phyloP scores from a whole-genome alignment of 805 yeast genomes.

The Yarrowia deformans region DNA sequence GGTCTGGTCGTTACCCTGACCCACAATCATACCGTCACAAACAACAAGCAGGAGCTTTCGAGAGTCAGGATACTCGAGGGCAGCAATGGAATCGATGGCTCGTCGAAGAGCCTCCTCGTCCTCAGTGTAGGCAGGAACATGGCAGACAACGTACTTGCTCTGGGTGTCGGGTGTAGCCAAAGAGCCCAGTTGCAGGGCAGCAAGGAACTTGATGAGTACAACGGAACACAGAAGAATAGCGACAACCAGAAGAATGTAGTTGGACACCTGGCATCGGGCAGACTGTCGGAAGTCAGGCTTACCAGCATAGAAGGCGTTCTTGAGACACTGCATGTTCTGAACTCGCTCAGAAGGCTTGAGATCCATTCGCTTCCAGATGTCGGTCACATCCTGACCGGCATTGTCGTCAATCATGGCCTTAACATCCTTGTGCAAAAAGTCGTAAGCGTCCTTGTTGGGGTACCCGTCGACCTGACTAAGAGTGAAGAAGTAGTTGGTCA shows the following conservation, averaged over 20 bases:
- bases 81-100: conserved; percentile 67
- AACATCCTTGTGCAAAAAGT: conserved; percentile 49
- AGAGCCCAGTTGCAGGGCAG: conserved; percentile 53
- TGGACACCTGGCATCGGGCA: conserved; percentile 52
- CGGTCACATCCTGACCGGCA: conserved; percentile 52
- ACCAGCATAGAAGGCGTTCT: conserved; percentile 53
- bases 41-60: conserved; percentile 62
- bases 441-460: conserved; percentile 45
- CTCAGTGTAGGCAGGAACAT: conserved; percentile 68
- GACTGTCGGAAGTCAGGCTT: conserved; percentile 53
- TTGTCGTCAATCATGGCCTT: conserved; percentile 49
- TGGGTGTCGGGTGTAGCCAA: conserved; percentile 51
- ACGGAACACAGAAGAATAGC: conserved; percentile 52
- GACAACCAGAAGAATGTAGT: conserved; percentile 53
- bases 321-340: conserved; percentile 50
- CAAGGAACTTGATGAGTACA: conserved; percentile 52
- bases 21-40: conserved; percentile 69
- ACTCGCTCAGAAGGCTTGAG: conserved; percentile 45
- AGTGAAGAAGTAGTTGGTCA: conserved; percentile 53
- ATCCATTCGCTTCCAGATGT: conserved; percentile 45
- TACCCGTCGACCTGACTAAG: conserved; percentile 49
- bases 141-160: conserved; percentile 53
- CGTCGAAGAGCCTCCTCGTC: conserved; percentile 63
- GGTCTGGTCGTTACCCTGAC: conserved; percentile 65
- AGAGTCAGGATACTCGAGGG: conserved; percentile 64